phyloP scores from a whole-genome alignment of 441 rosid species.

The Viola pubescens region DNA sequence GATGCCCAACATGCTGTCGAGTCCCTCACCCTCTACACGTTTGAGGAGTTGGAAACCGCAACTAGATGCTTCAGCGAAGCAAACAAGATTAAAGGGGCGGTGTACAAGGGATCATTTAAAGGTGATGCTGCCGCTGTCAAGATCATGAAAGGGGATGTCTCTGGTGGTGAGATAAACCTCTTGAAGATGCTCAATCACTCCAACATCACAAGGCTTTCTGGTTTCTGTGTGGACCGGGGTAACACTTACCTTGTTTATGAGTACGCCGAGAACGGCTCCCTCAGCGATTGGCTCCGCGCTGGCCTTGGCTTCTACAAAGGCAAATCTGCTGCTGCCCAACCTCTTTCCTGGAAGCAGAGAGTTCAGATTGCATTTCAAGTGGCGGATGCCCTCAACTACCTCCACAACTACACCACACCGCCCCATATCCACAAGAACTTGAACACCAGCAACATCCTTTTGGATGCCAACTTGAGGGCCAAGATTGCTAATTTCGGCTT shows the following conservation, averaged over 20 bases:
- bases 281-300: conserved; percentile 50
- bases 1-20: conserved; percentile 53
- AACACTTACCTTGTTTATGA: conserved; percentile 76
- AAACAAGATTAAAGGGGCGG: conserved; percentile 59
- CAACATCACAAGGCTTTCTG: conserved; percentile 73
- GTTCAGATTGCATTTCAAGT: conserved; percentile 58
- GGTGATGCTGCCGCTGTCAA: conserved; percentile 75
- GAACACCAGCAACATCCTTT: conserved; percentile 66
- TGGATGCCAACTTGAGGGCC: conserved; percentile 64
- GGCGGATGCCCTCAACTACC: conserved; percentile 73
- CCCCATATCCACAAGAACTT: conserved; percentile 76
- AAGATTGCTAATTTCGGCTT: conserved; percentile 72
- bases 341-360: conserved; percentile 73
- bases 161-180: conserved; percentile 60
- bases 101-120: conserved; percentile 53
- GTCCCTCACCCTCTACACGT: conserved; percentile 56
- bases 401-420: conserved; percentile 65
- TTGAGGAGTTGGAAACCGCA: conserved; percentile 48
- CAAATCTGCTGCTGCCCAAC: conserved; percentile 3
- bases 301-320: background rate
- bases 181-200: conserved; percentile 66
- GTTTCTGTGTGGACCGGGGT: conserved; percentile 66
- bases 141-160: conserved; percentile 76
- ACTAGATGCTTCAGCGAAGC: conserved; percentile 52
- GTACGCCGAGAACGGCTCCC: conserved; percentile 60